A percentile compares a stretch with the other conserved stretches of the same genome.
phyloP scores from a whole-genome alignment of 805 yeast species.

The Sugiyamaella boreocaroliniensis region DNA sequence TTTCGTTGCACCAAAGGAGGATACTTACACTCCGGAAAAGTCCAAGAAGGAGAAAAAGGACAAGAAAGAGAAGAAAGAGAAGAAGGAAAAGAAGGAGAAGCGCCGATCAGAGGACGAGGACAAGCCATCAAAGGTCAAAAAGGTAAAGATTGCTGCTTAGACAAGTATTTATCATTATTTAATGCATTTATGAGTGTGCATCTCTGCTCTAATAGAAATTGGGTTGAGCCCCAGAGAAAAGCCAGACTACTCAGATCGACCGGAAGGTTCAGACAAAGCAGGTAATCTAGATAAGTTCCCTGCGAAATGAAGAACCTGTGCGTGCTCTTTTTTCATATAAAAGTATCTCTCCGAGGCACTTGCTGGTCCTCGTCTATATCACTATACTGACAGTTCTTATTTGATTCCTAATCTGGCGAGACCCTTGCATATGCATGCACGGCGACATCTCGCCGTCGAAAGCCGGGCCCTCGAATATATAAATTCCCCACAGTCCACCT shows the following conservation, averaged over 20 bases:
- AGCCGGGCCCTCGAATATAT: background rate
- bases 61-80: constrained; percentile 6
- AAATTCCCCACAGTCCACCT: background rate
- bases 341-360: too few species aligned
- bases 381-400: too few species aligned
- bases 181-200: background rate
- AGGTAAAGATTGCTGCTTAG: background rate
- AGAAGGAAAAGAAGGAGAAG: constrained; percentile 7
- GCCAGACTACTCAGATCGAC: too few species aligned
- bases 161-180: background rate
- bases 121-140: background rate
- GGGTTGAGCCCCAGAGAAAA: too few species aligned
- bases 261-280: too few species aligned
- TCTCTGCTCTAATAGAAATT: too few species aligned
- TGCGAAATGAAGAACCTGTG: too few species aligned
- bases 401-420: background rate
- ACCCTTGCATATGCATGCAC: background rate
- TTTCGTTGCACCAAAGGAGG: constrained; percentile 82
- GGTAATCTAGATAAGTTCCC: too few species aligned
- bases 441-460: background rate
- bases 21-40: constrained; percentile 39
- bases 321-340: too few species aligned
- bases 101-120: background rate
- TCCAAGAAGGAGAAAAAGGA: constrained; percentile 21
- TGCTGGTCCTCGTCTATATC: too few species aligned